These are phyloP conservation scores for Agrocybe praecox DNA, from an alignment of 768 basidiomycete genomes.

Conservation along the genomic window DNA sequence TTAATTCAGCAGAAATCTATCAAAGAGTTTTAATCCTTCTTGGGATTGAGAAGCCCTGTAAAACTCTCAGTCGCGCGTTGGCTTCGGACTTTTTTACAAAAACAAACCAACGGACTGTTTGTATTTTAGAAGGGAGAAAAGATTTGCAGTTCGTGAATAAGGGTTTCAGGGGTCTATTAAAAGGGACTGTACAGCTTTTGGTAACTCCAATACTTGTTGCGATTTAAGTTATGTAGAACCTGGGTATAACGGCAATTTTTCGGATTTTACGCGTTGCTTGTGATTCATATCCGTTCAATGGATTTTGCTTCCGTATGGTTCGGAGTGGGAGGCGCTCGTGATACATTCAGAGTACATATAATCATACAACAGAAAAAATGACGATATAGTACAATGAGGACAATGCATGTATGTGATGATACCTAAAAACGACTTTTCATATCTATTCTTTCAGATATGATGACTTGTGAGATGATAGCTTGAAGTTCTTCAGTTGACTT, in stretches of 20 bases:
- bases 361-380: not conserved
- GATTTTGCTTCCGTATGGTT: not conserved
- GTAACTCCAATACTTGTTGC: not conserved
- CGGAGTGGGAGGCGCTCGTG: not conserved
- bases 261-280: not conserved
- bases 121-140: not conserved
- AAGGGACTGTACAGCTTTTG: not conserved
- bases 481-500: not conserved
- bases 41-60: not conserved
- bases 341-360: not conserved
- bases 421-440: not conserved
- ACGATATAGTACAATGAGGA: not conserved
- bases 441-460: not conserved
- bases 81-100: not conserved
- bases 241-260: not conserved
- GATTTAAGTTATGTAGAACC: not conserved
- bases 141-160: too few species aligned
- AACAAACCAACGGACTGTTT: not conserved
- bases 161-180: too few species aligned
- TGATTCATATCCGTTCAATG: not conserved
- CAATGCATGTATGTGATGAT: not conserved
- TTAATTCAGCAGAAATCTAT: not conserved
- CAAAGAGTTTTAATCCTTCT: not conserved
- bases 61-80: not conserved
- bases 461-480: not conserved